phyloP scores from a whole-genome alignment of 805 yeast species.

The Vanderwaltozyma tropicalis region DNA sequence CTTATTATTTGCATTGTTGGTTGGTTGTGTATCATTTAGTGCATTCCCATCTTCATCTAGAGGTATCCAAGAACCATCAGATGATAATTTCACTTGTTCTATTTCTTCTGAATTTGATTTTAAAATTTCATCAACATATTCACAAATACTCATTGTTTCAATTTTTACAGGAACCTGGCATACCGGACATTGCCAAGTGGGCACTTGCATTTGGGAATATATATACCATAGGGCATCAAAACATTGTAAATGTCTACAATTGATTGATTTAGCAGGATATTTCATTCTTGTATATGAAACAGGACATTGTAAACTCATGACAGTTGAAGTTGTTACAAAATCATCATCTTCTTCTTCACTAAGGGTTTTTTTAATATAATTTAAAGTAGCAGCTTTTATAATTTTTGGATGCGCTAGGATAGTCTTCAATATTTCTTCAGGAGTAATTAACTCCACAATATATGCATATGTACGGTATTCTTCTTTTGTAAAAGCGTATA shows the following conservation, averaged over 20 bases:
- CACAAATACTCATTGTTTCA: conserved; percentile 60
- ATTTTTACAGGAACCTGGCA: conserved; percentile 48
- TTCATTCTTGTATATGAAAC: conserved; percentile 60
- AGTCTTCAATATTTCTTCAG: conserved; percentile 32
- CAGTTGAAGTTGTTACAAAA: conserved; percentile 53
- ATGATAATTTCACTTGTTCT: conserved; percentile 54
- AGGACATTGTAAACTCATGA: conserved; percentile 68
- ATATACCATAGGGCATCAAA: conserved; percentile 73
- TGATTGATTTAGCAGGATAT: conserved; percentile 58
- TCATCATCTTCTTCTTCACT: conserved; percentile 58
- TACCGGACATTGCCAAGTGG: conserved; percentile 84
- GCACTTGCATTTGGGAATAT: conserved; percentile 64
- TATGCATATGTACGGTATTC: conserved; percentile 46
- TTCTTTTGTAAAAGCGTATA: conserved; percentile 47
- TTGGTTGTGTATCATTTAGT: not conserved
- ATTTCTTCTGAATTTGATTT: conserved; percentile 41
- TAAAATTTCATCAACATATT: conserved; percentile 57
- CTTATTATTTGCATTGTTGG: not conserved
- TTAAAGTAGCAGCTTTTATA: conserved; percentile 38
- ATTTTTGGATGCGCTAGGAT: conserved; percentile 44
- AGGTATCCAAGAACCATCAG: conserved; percentile 67
- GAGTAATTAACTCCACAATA: conserved; percentile 41
- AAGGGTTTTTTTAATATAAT: conserved; percentile 32
- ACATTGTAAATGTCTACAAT: conserved; percentile 77
- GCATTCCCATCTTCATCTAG: conserved; percentile 20